Conservation (phyloP, 208 protist genomes). For the Willaertia magna region DNA sequence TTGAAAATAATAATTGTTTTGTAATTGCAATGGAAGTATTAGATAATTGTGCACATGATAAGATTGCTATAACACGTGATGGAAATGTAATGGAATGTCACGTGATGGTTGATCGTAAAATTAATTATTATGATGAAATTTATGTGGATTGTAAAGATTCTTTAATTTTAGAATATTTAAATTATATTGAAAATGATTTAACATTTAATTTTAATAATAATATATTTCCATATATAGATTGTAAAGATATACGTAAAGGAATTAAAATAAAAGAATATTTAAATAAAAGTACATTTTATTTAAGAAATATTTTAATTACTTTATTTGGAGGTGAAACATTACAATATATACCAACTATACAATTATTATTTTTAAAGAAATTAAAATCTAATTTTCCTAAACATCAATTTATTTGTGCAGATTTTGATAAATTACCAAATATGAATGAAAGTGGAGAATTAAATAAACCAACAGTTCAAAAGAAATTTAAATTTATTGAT, state of each 20-base stretch:
- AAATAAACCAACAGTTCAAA: conserved; percentile 59
- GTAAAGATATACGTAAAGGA: not conserved
- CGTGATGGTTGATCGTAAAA: not conserved
- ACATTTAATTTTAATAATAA: not conserved
- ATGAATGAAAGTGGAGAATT: conserved; percentile 36
- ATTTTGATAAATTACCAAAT: conserved; percentile 52
- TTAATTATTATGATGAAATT: not conserved
- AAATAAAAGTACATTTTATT: not conserved
- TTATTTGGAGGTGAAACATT: not conserved
- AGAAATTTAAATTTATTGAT: conserved; percentile 59
- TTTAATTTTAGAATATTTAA: not conserved
- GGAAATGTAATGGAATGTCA: conserved; percentile 22
- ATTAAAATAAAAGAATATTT: not conserved
- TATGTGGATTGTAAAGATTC: not conserved
- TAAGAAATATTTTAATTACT: not conserved
- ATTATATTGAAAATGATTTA: not conserved
- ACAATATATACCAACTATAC: conserved; percentile 52
- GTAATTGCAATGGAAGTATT: conserved; percentile 61
- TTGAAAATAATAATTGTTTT: conserved; percentile 52
- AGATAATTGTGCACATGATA: conserved; percentile 61
- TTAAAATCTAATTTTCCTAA: conserved; percentile 55
- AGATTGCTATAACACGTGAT: conserved; percentile 51
- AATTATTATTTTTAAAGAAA: conserved; percentile 58
- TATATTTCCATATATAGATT: not conserved
- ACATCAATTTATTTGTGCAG: conserved; percentile 56